Base-by-base conservation (phyloP, 768 basidiomycete species). In the Galerina marginata region DNA sequence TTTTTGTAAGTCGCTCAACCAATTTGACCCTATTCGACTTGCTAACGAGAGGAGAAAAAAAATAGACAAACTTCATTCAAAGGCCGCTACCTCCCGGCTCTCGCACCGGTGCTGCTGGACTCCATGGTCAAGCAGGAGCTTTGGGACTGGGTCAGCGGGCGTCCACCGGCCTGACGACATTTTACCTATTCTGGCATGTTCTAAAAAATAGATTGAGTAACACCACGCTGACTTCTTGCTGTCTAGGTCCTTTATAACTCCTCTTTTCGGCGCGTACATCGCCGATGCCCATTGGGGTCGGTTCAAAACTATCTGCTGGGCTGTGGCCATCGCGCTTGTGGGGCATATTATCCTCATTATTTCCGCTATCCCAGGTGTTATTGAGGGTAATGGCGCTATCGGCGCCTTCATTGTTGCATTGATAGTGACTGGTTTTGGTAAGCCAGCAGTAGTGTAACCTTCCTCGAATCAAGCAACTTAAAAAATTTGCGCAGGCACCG, bases 21-120 rank as follows among this genome's bases (percentile, higher is more conserved):
- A 36, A 12, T 10, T 1, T 14, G 6, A 26, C 1, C 23, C 26
- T 39, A 44, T 33, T 16, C 29, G 23, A 46, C 42, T 4, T 4
- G 4, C 40, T 29, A 26, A 54, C 23, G 4, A 39, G 29, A 33
- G 29, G 29, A 4, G 29, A 1, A 36, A 25, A 25, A 15, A 29
- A 38, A 2, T 25, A 89, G 87, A 85, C 86, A 37, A 92, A 92
- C 72, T 92, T 86, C 73, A 87, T 92, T 43, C 91, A 93, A 69
- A 84, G 86, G 58, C 82, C 82, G 0, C 83, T 92, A 6, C 91
- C 91, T 3, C 59, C 68, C 0, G 86, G 86, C 47, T 91, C 90
- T 0, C 79, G 69, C 45, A 91, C 90, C 0, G 91, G 91, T 16
- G 84, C 88, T 0, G 84, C 82, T 10, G 81, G 83, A 4, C 48